Base-by-base conservation (phyloP, 1,139 yeast species). In the Hansenula lynferdii region DNA sequence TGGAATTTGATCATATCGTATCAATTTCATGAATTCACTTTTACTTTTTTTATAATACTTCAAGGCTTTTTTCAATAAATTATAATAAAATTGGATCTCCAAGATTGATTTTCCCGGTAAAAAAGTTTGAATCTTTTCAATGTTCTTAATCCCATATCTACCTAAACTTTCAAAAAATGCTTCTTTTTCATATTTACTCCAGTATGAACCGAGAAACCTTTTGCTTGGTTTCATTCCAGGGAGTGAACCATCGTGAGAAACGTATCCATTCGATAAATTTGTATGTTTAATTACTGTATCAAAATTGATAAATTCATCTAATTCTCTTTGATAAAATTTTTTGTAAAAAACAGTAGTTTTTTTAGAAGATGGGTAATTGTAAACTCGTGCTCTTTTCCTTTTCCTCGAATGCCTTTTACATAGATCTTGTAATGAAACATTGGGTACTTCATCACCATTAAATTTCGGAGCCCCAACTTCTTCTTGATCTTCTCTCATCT, bases 11-110 rank as follows among this genome's bases (percentile, higher is more conserved):
- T 50, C 44, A 46, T 67, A 67, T 17, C 40, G 48, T n/a, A 58
- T 37, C 28, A 61, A 45, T 8, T 39, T 36, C 19, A 38, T 39
- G 17, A 48, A 38, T 26, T 25, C 34, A 12, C 42, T 40, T n/a
- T 37, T 41, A 17, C 35, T 29, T 18, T 20, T 31, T 42, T 64
- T 67, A 17, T 48, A 34, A 9, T 43, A 38, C 6, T 40, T 30
- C 20, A 64, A 43, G 8, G 54, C 58, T 2, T 29, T 23, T 23
- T 56, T 45, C 12, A 71, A 50, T 6, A 61, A 37, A 9, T 61
- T 45, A 44, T 69, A 66, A 49, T 70, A 72, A 9, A 44, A 51
- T 35, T 54, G 38, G 12, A 73, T 64, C 41, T 72, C 75, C 3
- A 57, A 18, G 3, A 44, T 40, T 1, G 66, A 49, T 44, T 72